A percentile compares a stretch with the other conserved stretches of the same genome.
phyloP scores from a whole-genome alignment of 1,284 basidiomycete species.

The Cryptococcus sp. region DNA sequence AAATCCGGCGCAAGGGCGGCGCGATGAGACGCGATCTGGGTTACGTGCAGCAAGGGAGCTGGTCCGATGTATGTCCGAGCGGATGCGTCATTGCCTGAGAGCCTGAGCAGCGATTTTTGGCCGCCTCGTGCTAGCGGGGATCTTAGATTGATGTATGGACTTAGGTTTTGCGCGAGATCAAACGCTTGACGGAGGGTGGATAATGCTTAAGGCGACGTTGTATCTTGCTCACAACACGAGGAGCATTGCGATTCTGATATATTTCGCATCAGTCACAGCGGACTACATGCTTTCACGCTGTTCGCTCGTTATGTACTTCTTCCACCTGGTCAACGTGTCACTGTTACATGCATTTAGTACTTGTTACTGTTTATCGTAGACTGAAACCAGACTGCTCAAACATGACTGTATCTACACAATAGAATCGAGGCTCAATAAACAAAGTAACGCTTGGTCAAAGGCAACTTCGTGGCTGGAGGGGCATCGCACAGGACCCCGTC shows the following conservation, averaged over 20 bases:
- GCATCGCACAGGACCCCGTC: constrained; percentile 77
- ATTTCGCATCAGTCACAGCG: too few relatives aligned
- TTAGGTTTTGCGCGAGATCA: constrained; percentile 18
- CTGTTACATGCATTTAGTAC: too few relatives aligned
- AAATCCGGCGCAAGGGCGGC: constrained; percentile 66
- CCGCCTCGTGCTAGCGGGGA: background rate
- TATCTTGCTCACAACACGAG: too few relatives aligned
- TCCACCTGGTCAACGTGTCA: too few relatives aligned
- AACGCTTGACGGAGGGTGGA: constrained; percentile 5
- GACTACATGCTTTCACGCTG: too few relatives aligned
- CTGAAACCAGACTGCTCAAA: too few relatives aligned
- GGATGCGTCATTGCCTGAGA: constrained; percentile 27
- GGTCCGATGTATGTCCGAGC: constrained; percentile 42
- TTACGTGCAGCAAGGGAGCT: constrained; percentile 28
- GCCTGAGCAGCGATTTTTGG: constrained; percentile 7
- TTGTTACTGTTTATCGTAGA: too few relatives aligned
- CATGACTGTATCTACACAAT: too few relatives aligned
- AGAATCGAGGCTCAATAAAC: constrained; percentile 19
- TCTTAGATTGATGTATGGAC: background rate
- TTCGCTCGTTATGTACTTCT: too few relatives aligned
- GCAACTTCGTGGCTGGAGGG: constrained; percentile 69
- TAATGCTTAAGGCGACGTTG: too few relatives aligned
- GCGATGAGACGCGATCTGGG: constrained; percentile 39
- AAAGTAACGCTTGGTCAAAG: constrained; percentile 67
- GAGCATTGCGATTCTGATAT: too few relatives aligned